Conservation (phyloP, 2,329 filamentous ascomycete species). For the Clarireedia homoeocarpa region DNA sequence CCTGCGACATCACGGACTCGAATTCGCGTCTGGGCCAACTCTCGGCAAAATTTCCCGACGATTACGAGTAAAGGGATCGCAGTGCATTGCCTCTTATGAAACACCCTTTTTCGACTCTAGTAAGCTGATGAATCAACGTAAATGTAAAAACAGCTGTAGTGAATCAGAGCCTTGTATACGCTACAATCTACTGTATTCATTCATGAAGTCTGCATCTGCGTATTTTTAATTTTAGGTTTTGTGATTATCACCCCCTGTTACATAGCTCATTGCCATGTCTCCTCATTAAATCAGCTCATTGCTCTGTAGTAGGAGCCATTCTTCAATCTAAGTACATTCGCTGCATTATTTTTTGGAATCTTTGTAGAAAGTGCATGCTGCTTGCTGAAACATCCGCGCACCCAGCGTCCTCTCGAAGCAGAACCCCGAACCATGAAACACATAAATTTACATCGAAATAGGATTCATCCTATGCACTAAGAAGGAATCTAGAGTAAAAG, state of each 20-base stretch:
- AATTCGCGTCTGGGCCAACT: conserved; percentile 6
- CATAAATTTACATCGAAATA: conserved; percentile 10
- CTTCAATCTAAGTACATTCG: conserved; percentile 9
- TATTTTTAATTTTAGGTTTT: neutral
- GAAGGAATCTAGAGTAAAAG: conserved; percentile 1
- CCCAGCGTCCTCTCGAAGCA: neutral
- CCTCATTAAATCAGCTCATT: conserved; percentile 8
- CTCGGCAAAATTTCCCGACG: conserved; percentile 2
- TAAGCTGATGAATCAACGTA: no score
- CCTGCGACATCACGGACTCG: conserved; percentile 11
- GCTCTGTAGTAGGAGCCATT: conserved; percentile 4
- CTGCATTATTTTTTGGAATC: conserved; percentile 9
- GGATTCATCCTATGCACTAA: conserved; percentile 2
- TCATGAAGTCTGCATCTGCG: neutral
- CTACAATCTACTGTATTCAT: no score
- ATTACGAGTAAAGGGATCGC: neutral
- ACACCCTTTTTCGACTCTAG: neutral
- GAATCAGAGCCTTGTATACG: no score
- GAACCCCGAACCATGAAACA: neutral
- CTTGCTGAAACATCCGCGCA: conserved; percentile 1
- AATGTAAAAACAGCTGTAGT: no score
- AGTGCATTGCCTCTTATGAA: neutral
- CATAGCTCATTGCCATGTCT: conserved; percentile 5
- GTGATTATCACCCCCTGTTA: conserved; percentile 1
- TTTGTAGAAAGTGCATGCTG: conserved; percentile 3